Base-by-base conservation (phyloP, 2,329 filamentous ascomycete genomes). In the Blastomyces emzantsi region DNA sequence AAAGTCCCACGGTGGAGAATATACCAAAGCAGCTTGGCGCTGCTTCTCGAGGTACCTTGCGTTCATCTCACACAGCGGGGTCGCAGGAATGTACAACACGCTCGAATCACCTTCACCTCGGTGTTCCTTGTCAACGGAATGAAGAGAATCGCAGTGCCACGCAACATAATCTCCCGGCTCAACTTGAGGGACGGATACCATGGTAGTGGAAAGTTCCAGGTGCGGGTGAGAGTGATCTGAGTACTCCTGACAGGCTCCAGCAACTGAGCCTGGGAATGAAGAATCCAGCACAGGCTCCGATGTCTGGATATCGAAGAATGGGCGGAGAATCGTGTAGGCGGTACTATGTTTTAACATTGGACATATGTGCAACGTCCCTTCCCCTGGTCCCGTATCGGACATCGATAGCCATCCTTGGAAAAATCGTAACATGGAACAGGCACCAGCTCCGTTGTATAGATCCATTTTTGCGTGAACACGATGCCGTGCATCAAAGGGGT, bases 21-120 rank as follows among this genome's bases (percentile, higher is more conserved):
- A 92, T 0, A 78, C 72, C 2, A 88, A 74, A 68, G 94, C 94
- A 0, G 85, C 83, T n/a, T 85, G 80, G 25, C 88, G 83, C 77
- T 96, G 91, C 19, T 84, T 81, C 1, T 77, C 81, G 0, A 93
- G 79, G 71, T 92, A 94, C 28, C 83, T 76, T 0, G 88, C 86
- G 69, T 94, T 96, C 49, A 80, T 77, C 62, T 87, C 84, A 0
- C 91, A 96, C 39, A 91, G 81, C 0, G 92, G 92, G 62, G 90
- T 94, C 0, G 90, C 87, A 0, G 92, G 92, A 63, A 97, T 96
- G 71, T 97, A 97, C 65, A 97, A 71, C 0, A 96, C 92, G 69
- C 87, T 92, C 0, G 89, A 91, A 74, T 97, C 92, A 0, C 79
- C 75, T 1, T 77, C 80, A 1, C 92, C 93, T 1, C 75, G 75